Evolutionary conservation across 2,329 filamentous ascomycete genomes (phyloP).

Genomic region (Dactylonectria macrodidyma): DNA sequence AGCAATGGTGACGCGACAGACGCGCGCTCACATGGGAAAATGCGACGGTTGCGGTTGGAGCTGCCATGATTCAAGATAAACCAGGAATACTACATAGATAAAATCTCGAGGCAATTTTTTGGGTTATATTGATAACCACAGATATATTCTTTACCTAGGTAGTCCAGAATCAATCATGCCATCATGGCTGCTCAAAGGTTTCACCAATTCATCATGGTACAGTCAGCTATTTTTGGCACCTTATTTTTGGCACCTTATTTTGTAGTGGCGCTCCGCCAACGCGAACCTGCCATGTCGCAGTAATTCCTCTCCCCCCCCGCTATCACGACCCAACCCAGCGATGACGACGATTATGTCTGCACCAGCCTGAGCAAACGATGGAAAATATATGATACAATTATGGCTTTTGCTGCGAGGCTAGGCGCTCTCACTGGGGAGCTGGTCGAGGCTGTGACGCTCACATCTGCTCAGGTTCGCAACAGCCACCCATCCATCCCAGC

Average conservation of each 20-base stretch:
- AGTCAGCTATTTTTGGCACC: not conserved
- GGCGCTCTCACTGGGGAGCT: slow-evolving; percentile 79
- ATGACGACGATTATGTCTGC: slow-evolving; percentile 15
- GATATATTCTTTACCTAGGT: not conserved
- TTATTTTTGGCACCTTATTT: not conserved
- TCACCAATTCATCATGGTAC: not conserved
- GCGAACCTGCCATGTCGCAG: not conserved
- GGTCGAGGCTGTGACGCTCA: slow-evolving; percentile 73
- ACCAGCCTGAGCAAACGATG: slow-evolving; percentile 6
- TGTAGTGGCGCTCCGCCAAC: not conserved
- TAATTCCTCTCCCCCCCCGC: slow-evolving; percentile 24
- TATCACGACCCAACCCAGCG: slow-evolving; percentile 25
- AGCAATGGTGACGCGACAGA: slow-evolving; percentile 42
- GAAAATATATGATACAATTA: slow-evolving; percentile 54
- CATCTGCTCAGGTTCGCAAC: slow-evolving; percentile 64
- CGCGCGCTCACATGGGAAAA: slow-evolving; percentile 35
- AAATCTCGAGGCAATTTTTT: not conserved
- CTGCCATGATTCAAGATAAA: not conserved
- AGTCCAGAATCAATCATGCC: not conserved
- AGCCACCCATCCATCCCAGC: slow-evolving; percentile 3
- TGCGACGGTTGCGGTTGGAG: not conserved
- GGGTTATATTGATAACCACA: not conserved
- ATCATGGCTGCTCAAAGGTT: not conserved
- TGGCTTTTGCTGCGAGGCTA: slow-evolving; percentile 80
- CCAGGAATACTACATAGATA: not conserved